These are phyloP conservation scores for Fraxinus platypoda DNA, from an alignment of 305 asterid genomes.

Conservation along the genomic window DNA sequence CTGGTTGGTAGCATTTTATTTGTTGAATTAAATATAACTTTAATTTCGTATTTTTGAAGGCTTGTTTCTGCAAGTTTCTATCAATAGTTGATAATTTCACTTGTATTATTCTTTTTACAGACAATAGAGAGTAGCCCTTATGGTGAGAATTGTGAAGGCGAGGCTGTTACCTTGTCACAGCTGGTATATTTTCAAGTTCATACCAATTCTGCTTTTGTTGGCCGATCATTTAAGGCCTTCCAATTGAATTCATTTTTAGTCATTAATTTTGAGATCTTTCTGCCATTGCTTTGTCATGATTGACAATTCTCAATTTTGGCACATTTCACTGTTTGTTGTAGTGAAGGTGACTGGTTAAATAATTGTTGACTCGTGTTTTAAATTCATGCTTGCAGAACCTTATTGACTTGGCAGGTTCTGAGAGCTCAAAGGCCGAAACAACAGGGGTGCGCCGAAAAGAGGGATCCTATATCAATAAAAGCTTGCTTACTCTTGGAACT, in stretches of 20 bases:
- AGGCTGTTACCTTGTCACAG: constrained; percentile 91
- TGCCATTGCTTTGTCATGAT: neutral
- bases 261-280: constrained; percentile 9
- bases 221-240: neutral
- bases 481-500: constrained; percentile 98
- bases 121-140: constrained; percentile 97
- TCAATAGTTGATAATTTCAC: constrained; percentile 19
- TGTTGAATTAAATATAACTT: constrained; percentile 17
- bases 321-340: constrained; percentile 17
- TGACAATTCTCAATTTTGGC: constrained; percentile 9
- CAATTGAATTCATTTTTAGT: neutral
- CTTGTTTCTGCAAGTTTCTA: constrained; percentile 13
- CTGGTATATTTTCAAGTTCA: constrained; percentile 51
- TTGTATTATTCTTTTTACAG: constrained; percentile 47
- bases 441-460: constrained; percentile 93
- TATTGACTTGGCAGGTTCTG: constrained; percentile 99
- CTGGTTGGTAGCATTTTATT: constrained; percentile 53
- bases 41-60: constrained; percentile 2
- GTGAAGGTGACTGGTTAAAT: constrained; percentile 28
- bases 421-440: constrained; percentile 95
- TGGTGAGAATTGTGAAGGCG: constrained; percentile 82
- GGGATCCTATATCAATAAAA: constrained; percentile 95
- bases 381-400: constrained; percentile 72
- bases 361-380: constrained; percentile 19
- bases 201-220: constrained; percentile 14